Evolutionary conservation across 257 asterid species (phyloP).

Genomic region (Nicotiana obtusifolia): DNA sequence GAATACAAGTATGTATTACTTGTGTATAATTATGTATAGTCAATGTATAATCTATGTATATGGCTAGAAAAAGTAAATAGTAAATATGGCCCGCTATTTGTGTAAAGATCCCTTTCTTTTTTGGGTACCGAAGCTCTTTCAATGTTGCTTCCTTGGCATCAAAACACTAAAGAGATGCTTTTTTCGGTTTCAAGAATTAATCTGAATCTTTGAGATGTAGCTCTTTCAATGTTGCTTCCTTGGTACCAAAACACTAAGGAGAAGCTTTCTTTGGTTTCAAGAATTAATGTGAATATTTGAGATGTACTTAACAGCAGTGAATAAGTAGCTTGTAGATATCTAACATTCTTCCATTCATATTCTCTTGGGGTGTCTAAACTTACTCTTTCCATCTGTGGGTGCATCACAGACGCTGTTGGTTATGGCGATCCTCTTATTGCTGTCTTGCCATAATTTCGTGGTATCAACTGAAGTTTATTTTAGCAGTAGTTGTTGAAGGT

Average conservation of each 20-base stretch:
- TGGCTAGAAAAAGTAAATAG: no score
- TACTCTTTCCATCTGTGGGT: background rate
- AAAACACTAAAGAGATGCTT: background rate
- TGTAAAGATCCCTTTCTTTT: no score
- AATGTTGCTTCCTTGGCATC: background rate
- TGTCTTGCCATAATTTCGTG: conserved; percentile 31
- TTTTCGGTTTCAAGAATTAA: background rate
- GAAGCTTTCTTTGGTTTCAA: background rate
- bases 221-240: background rate
- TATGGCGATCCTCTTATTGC: conserved; percentile 43
- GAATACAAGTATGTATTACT: no score
- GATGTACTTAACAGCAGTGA: background rate
- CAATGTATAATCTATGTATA: no score
- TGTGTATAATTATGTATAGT: no score
- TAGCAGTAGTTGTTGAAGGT: background rate
- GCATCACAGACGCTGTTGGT: conserved; percentile 31
- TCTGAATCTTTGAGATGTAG: background rate
- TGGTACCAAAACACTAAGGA: background rate
- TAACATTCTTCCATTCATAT: background rate
- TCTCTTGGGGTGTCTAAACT: background rate
- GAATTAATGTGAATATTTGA: background rate
- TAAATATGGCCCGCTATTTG: no score
- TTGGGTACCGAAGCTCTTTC: background rate
- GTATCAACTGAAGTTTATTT: conserved; percentile 28
- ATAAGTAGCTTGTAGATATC: background rate